phyloP scores from a whole-genome alignment of 805 yeast species.

The Vanderwaltozyma verrucispora region DNA sequence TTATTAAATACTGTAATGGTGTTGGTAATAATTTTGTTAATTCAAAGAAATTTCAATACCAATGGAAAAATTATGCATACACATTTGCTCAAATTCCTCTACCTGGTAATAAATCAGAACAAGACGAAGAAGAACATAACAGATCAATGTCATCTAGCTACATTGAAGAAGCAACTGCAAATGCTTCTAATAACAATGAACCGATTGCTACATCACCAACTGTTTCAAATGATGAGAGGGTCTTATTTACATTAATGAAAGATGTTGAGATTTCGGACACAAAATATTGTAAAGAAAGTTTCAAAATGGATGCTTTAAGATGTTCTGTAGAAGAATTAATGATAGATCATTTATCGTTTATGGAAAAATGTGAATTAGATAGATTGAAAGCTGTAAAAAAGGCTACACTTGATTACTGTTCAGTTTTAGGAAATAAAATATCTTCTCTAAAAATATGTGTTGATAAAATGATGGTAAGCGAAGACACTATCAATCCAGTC shows the following conservation, averaged over 20 bases:
- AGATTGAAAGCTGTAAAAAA: slow-evolving; percentile 67
- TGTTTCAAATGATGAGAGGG: slow-evolving; percentile 31
- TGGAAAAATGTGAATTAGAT: slow-evolving; percentile 78
- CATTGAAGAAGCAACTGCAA: slow-evolving; percentile 1
- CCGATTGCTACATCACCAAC: slow-evolving; percentile 11
- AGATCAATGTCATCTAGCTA: background rate
- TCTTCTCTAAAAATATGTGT: slow-evolving; percentile 46
- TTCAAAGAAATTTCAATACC: slow-evolving; percentile 63
- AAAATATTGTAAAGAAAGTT: slow-evolving; percentile 44
- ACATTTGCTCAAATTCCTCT: slow-evolving; percentile 36
- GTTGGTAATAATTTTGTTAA: slow-evolving; percentile 70
- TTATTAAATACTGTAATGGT: slow-evolving; percentile 40
- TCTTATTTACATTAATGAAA: slow-evolving; percentile 38
- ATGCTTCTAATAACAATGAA: background rate
- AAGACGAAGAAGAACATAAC: background rate
- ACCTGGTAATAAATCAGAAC: slow-evolving; percentile 6
- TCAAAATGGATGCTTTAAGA: slow-evolving; percentile 51
- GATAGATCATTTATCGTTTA: slow-evolving; percentile 60
- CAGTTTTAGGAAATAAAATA: slow-evolving; percentile 52
- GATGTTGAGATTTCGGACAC: slow-evolving; percentile 52
- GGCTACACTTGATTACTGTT: slow-evolving; percentile 61
- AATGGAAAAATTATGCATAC: slow-evolving; percentile 68
- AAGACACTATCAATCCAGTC: slow-evolving; percentile 61
- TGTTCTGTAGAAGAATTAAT: slow-evolving; percentile 66
- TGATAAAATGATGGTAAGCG: slow-evolving; percentile 52